Evolutionary conservation across 108 stramenopile genomes (phyloP).

Genomic region (Fistulifera pelliculosa): DNA sequence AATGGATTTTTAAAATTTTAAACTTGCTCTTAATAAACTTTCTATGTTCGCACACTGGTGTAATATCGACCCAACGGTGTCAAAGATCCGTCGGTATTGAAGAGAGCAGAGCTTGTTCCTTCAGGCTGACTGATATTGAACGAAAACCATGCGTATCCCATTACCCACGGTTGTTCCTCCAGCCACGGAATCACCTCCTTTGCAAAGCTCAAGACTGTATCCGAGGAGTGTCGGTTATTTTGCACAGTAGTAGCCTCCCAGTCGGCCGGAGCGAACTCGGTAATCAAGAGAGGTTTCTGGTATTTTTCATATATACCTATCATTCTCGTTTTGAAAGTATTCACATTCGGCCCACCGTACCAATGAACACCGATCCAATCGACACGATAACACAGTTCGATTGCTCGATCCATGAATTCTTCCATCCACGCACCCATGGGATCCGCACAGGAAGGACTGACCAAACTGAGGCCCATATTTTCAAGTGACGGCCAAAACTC

Average conservation of each 20-base stretch:
- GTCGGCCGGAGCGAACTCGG: slow-evolving; percentile 25
- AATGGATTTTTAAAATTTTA: no score
- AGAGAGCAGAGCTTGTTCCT: slow-evolving; percentile 20
- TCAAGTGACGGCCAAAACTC: slow-evolving; percentile 14
- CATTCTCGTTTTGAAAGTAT: slow-evolving; percentile 6
- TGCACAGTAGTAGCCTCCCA: slow-evolving; percentile 8
- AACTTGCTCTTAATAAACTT: neutral
- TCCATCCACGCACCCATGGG: slow-evolving; percentile 11
- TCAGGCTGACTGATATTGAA: slow-evolving; percentile 3
- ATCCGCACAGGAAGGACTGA: slow-evolving; percentile 18
- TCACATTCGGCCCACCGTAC: slow-evolving; percentile 12
- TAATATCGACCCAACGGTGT: slow-evolving; percentile 19
- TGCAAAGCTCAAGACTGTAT: slow-evolving; percentile 8
- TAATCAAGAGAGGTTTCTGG: slow-evolving; percentile 11
- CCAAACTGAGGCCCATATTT: neutral
- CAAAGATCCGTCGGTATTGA: slow-evolving; percentile 1
- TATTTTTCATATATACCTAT: slow-evolving; percentile 2
- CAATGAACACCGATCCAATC: slow-evolving; percentile 21
- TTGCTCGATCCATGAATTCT: slow-evolving; percentile 9
- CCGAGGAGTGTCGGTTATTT: slow-evolving; percentile 13
- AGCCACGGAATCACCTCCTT: slow-evolving; percentile 16
- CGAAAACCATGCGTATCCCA: slow-evolving; percentile 25
- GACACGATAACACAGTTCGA: slow-evolving; percentile 6
- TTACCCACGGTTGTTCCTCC: slow-evolving; percentile 11
- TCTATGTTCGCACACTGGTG: neutral